Evolutionary conservation across 2,329 filamentous ascomycete species (phyloP).

Genomic region (Penicillium expansum): DNA sequence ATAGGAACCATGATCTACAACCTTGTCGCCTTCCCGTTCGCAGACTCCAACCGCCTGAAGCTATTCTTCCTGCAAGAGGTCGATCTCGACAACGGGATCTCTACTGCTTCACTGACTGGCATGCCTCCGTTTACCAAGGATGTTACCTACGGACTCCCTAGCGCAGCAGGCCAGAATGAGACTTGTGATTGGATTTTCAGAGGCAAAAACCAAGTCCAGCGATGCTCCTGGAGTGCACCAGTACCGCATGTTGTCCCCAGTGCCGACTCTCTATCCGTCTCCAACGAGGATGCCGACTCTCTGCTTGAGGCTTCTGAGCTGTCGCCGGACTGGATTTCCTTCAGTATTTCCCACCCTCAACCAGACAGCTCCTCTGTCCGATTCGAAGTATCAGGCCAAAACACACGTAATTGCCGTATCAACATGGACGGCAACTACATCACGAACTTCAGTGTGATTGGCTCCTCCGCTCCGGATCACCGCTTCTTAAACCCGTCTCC

Average conservation of each 20-base stretch:
- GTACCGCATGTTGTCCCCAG: conserved; percentile 61
- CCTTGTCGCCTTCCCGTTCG: conserved; percentile 84
- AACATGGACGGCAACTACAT: conserved; percentile 65
- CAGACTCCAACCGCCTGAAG: conserved; percentile 73
- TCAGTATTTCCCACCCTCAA: conserved; percentile 54
- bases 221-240: conserved; percentile 70
- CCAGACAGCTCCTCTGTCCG: conserved; percentile 50
- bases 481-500: conserved; percentile 65
- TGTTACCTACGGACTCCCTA: conserved; percentile 69
- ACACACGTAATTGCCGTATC: conserved; percentile 77
- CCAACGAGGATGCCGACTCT: neutral
- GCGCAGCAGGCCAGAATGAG: conserved; percentile 61
- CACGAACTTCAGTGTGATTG: conserved; percentile 61
- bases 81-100: conserved; percentile 70
- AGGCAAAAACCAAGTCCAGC: conserved; percentile 36
- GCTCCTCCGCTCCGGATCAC: conserved; percentile 58
- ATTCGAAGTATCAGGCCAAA: conserved; percentile 66
- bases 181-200: conserved; percentile 45
- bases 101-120: conserved; percentile 67
- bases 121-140: conserved; percentile 64
- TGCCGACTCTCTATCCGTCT: conserved; percentile 22
- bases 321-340: conserved; percentile 62
- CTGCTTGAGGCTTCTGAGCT: conserved; percentile 29
- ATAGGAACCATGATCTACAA: conserved; percentile 79
- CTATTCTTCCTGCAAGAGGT: conserved; percentile 81